Evolutionary conservation across 2,329 filamentous ascomycete genomes (phyloP).

Genomic region (Diplodia sapinea): DNA sequence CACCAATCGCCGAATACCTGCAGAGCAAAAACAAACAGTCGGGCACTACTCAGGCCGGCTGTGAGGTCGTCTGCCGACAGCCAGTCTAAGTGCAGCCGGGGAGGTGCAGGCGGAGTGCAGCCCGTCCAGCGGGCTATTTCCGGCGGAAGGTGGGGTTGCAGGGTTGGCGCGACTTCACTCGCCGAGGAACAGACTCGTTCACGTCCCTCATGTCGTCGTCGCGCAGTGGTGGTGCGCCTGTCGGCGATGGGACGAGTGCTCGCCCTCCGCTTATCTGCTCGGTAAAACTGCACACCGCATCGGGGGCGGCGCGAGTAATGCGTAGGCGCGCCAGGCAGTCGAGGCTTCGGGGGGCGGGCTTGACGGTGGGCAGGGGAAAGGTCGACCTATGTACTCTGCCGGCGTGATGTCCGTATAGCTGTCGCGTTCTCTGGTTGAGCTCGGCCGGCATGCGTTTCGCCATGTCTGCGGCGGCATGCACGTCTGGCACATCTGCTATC

Average conservation of each 20-base stretch:
- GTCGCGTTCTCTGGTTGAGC: constrained; percentile 2
- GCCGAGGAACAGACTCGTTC: constrained; percentile 10
- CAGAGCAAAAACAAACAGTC: background rate
- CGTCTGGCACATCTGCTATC: constrained; percentile 26
- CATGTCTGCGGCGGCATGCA: constrained; percentile 18
- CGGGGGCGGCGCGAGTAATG: constrained; percentile 13
- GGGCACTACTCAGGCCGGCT: background rate
- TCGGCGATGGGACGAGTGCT: constrained; percentile 2
- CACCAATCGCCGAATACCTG: background rate
- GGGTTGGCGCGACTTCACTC: constrained; percentile 23
- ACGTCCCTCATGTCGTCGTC: constrained; percentile 19
- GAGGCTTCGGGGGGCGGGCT: background rate
- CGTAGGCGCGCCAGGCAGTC: background rate
- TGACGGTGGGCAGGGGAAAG: background rate
- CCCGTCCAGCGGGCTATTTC: constrained; percentile 15
- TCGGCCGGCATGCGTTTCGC: constrained; percentile 14
- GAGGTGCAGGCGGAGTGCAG: constrained; percentile 18
- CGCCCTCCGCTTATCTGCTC: constrained; percentile 19
- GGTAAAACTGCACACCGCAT: constrained; percentile 6
- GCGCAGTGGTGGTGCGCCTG: constrained; percentile 2
- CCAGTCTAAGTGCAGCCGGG: background rate
- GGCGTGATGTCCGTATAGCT: constrained; percentile 3
- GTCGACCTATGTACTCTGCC: background rate
- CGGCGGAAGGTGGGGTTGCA: constrained; percentile 9
- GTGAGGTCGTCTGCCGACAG: constrained; percentile 15